Conservation (phyloP, 2,329 filamentous ascomycete species). For the Coniosporium tulheliwenetii region DNA sequence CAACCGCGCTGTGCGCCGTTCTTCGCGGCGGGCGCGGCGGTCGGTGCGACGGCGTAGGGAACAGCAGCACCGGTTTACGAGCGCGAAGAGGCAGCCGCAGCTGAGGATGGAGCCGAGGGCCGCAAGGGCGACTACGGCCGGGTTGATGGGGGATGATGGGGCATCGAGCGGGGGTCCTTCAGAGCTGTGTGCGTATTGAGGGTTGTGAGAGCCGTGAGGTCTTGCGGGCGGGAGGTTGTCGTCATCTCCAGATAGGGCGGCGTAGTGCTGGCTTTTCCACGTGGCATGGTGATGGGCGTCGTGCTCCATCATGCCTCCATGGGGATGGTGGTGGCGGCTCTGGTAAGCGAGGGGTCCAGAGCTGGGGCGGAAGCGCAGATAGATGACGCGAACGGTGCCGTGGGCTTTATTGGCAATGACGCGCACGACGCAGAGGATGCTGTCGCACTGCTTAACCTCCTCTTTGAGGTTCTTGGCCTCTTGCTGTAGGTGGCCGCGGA, state of each 20-base stretch:
- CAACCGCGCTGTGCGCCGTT: conserved; percentile 33
- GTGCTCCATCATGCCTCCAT: neutral
- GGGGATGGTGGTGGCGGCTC: conserved; percentile 6
- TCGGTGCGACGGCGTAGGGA: conserved; percentile 35
- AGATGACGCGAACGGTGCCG: conserved; percentile 2
- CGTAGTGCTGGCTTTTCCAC: too few species aligned
- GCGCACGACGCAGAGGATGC: conserved; percentile 25
- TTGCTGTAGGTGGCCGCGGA: conserved; percentile 15
- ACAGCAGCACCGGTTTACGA: conserved; percentile 31
- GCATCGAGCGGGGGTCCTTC: neutral
- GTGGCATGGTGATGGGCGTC: conserved; percentile 5
- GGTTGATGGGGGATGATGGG: neutral
- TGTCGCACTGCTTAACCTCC: conserved; percentile 25
- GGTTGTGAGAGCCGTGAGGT: too few species aligned
- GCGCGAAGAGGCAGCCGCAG: conserved; percentile 25
- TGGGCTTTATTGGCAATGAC: conserved; percentile 12
- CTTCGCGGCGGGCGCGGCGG: conserved; percentile 36
- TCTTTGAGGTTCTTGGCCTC: conserved; percentile 18
- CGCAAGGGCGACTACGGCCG: conserved; percentile 23
- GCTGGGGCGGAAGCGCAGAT: neutral
- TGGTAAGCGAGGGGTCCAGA: neutral
- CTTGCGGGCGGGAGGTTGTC: too few species aligned
- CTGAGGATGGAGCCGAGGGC: conserved; percentile 28
- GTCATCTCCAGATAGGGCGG: too few species aligned
- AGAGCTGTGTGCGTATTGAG: neutral